These are phyloP conservation scores for Hemisphaericaspora lyxosophila DNA, from an alignment of 1,139 yeast species.

Conservation along the genomic window DNA sequence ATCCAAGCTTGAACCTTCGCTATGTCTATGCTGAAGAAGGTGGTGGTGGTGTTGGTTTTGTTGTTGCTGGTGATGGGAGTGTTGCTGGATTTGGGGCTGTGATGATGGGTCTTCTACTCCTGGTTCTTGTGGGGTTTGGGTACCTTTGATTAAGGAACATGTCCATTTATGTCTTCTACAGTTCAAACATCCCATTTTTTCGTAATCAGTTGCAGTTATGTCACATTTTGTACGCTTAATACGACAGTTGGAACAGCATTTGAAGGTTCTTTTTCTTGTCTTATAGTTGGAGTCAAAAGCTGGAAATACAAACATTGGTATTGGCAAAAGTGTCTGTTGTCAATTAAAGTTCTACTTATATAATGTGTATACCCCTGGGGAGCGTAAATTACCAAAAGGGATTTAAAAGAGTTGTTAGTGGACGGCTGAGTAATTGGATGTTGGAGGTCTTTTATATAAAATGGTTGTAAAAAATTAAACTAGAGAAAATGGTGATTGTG, in stretches of 20 bases:
- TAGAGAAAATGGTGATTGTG: too few species aligned
- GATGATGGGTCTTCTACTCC: not conserved
- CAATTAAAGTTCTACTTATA: too few species aligned
- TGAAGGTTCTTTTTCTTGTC: conserved; percentile 52
- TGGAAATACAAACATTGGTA: conserved; percentile 57
- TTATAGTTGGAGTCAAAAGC: conserved; percentile 57
- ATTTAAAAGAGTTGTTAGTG: too few species aligned
- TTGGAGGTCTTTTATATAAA: too few species aligned
- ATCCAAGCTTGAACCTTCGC: not conserved
- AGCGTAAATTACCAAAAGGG: too few species aligned
- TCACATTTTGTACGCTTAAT: conserved; percentile 40
- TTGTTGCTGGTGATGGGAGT: conserved; percentile 1
- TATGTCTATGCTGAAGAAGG: too few species aligned
- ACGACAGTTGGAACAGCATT: conserved; percentile 54
- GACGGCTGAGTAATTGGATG: too few species aligned
- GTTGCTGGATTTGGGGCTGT: not conserved
- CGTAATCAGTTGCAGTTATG: conserved; percentile 35
- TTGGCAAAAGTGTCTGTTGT: too few species aligned
- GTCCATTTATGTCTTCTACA: conserved; percentile 22
- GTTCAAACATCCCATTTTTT: conserved; percentile 36
- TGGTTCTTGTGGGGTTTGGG: not conserved
- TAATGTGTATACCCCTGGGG: too few species aligned
- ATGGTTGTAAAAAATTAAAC: too few species aligned
- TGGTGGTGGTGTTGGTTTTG: conserved; percentile 1
- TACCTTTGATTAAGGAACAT: conserved; percentile 14